Evolutionary conservation across 495 filamentous ascomycete genomes (phyloP).

Genomic region (Niebla homalea): DNA sequence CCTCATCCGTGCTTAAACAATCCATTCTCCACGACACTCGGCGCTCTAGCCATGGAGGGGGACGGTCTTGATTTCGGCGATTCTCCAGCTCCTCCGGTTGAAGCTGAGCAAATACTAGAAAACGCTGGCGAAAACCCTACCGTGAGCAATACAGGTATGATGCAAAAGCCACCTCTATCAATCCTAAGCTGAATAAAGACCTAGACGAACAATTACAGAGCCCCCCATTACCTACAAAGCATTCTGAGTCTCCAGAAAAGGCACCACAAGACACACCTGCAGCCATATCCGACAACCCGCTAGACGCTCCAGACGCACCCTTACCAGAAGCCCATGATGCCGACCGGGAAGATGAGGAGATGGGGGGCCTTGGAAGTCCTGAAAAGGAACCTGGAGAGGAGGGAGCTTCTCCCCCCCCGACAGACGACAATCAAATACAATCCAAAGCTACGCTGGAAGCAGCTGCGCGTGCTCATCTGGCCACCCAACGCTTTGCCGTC

Average conservation of each 20-base stretch:
- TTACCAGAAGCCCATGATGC: constrained; percentile 49
- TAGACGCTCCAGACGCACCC: constrained; percentile 73
- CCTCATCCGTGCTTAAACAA: too few relatives aligned
- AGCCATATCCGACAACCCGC: constrained; percentile 60
- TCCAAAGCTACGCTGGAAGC: constrained; percentile 71
- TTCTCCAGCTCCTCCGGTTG: constrained; percentile 15
- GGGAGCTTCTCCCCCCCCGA: constrained; percentile 29
- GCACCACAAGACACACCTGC: constrained; percentile 33
- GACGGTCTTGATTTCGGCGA: constrained; percentile 31
- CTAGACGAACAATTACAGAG: neutral
- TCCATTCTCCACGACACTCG: too few relatives aligned
- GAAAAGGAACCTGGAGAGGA: constrained; percentile 28
- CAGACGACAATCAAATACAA: constrained; percentile 39
- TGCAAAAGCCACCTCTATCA: too few relatives aligned
- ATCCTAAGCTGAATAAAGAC: too few relatives aligned
- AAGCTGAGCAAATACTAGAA: constrained; percentile 4
- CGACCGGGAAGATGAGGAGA: constrained; percentile 68
- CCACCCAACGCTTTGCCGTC: constrained; percentile 74
- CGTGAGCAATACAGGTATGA: too few relatives aligned
- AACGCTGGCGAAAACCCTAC: neutral
- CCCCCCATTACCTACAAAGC: neutral
- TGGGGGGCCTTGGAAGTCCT: constrained; percentile 52
- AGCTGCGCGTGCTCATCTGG: constrained; percentile 77
- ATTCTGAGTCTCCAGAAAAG: constrained; percentile 34
- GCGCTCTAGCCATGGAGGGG: constrained; percentile 32